These are phyloP conservation scores for Hericium coralloides DNA, from an alignment of 768 basidiomycete species.

Conservation along the genomic window DNA sequence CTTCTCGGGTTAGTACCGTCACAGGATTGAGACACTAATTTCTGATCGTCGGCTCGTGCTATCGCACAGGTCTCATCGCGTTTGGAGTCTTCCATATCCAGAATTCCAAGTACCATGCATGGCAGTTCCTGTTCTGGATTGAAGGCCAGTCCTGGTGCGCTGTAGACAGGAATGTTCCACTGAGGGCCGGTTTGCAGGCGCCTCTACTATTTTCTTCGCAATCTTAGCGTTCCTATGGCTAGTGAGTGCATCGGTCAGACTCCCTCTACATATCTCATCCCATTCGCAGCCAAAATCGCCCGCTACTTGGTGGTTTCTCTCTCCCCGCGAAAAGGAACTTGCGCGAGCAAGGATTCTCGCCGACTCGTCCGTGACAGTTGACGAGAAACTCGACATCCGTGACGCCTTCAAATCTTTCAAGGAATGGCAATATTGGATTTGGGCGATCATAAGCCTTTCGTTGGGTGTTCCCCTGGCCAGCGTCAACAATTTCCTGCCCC, in stretches of 20 bases:
- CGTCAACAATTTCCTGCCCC: neutral
- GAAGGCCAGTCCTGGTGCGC: neutral
- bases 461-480: neutral
- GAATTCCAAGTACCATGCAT: neutral
- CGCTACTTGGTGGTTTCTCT: neutral
- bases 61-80: neutral
- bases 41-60: too few relatives aligned
- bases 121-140: neutral
- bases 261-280: neutral
- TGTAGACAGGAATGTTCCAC: neutral
- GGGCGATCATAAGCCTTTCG: neutral
- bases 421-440: neutral
- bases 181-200: neutral
- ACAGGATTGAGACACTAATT: too few relatives aligned
- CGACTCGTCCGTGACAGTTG: neutral
- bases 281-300: neutral
- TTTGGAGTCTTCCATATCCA: neutral
- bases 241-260: neutral
- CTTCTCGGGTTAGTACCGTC: neutral
- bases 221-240: neutral
- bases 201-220: neutral
- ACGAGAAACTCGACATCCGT: neutral
- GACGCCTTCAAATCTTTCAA: neutral
- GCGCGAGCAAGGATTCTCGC: neutral
- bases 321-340: neutral